phyloP scores from a whole-genome alignment of 1,139 yeast genomes.

The Diutina pseudorugosa region DNA sequence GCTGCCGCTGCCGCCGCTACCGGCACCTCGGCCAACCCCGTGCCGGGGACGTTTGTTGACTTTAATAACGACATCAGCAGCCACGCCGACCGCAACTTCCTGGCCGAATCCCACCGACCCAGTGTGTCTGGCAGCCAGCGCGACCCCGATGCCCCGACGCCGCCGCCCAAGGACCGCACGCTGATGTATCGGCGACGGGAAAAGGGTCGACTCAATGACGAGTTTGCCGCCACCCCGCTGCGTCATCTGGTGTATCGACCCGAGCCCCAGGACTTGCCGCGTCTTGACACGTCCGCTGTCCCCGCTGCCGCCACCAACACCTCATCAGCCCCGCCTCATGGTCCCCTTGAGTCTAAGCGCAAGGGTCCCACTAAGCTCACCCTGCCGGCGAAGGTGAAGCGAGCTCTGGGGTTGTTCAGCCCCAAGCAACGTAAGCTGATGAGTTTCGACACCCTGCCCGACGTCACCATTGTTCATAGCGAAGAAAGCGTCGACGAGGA shows the following conservation, averaged over 20 bases:
- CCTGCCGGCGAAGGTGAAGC: conserved; percentile 1
- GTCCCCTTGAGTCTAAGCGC: not conserved
- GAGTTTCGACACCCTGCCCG: not conserved
- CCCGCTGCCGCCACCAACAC: not conserved
- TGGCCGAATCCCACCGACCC: not conserved
- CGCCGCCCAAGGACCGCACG: conserved; percentile 1
- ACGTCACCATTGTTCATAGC: not conserved
- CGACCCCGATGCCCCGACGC: conserved; percentile 3
- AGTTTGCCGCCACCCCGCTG: not conserved
- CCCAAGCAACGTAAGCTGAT: conserved; percentile 2
- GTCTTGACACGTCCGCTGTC: not conserved
- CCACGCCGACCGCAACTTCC: not conserved
- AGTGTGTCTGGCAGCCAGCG: not conserved
- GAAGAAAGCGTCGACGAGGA: not conserved
- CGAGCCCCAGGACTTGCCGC: not conserved
- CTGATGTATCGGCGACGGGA: conserved; percentile 3
- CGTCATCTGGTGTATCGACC: not conserved
- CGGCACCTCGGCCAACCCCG: not conserved
- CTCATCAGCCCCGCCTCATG: not conserved
- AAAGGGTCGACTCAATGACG: not conserved
- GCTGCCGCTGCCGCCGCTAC: not conserved
- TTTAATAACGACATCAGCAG: not conserved
- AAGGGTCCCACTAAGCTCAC: conserved; percentile 3
- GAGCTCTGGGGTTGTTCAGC: not conserved
- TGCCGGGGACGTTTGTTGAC: not conserved